Evolutionary conservation across 257 asterid genomes (phyloP).

Genomic region (Przewalskia tangutica): DNA sequence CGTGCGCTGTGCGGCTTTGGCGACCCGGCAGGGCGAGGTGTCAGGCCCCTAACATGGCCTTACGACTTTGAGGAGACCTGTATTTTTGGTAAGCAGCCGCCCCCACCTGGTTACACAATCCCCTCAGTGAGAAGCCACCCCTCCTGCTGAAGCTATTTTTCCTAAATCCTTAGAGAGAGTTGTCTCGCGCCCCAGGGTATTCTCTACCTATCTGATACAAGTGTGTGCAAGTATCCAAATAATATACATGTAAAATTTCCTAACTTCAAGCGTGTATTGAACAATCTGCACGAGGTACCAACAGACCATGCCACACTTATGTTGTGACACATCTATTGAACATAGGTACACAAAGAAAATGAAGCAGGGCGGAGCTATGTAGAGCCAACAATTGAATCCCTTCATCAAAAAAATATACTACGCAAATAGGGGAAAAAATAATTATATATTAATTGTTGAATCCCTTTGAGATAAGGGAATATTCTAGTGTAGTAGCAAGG

Average conservation of each 20-base stretch:
- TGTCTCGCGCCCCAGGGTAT: no score
- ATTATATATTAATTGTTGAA: background rate
- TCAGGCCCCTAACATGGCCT: background rate
- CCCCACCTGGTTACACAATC: no score
- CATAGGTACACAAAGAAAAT: background rate
- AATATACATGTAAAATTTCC: background rate
- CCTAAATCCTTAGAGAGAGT: no score
- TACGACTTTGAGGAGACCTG: background rate
- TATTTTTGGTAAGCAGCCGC: background rate
- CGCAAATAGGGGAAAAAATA: background rate
- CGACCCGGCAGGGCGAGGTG: background rate
- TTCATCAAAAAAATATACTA: background rate
- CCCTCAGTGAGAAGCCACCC: background rate
- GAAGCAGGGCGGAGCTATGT: background rate
- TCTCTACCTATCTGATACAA: background rate
- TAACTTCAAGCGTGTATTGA: background rate
- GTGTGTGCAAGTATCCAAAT: background rate
- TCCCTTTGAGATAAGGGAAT: background rate
- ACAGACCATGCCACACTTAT: background rate
- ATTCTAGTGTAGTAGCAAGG: background rate
- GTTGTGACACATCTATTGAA: background rate
- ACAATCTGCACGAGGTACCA: background rate
- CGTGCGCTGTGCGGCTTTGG: background rate
- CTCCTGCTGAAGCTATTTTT: background rate
- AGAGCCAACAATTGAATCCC: background rate